Conservation (phyloP, 768 basidiomycete species). For the Podaxis sp. region DNA sequence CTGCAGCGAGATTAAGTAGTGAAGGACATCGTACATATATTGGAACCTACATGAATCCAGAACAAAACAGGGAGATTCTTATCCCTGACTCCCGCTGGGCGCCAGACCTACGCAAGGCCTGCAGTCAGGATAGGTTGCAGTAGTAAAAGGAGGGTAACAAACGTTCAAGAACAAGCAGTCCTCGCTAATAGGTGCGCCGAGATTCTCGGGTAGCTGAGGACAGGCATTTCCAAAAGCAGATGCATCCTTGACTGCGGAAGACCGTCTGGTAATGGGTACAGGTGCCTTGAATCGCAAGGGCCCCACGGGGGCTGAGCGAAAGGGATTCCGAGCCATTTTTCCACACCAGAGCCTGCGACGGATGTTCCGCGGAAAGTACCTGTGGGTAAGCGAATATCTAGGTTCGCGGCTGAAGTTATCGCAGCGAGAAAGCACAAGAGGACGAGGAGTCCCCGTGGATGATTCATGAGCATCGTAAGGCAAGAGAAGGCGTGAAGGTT, state of each 20-base stretch:
- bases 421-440: slow-evolving; percentile 7
- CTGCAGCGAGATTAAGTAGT: slow-evolving; percentile 24
- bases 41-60: slow-evolving; percentile 33
- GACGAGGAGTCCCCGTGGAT: slow-evolving; percentile 17
- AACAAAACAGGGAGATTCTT: slow-evolving; percentile 37
- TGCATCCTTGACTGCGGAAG: slow-evolving; percentile 37
- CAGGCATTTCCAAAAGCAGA: slow-evolving; percentile 55
- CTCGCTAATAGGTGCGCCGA: slow-evolving; percentile 48
- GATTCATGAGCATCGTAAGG: background rate
- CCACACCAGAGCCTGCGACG: slow-evolving; percentile 34
- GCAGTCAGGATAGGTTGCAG: background rate
- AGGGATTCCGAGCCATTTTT: slow-evolving; percentile 63
- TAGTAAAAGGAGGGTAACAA: slow-evolving; percentile 11
- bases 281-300: slow-evolving; percentile 58
- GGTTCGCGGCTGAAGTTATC: slow-evolving; percentile 19
- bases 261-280: slow-evolving; percentile 34
- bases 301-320: slow-evolving; percentile 60
- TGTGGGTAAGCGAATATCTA: slow-evolving; percentile 39
- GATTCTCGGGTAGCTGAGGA: slow-evolving; percentile 40
- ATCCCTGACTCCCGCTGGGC: slow-evolving; percentile 27
- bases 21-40: background rate
- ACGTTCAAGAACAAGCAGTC: slow-evolving; percentile 60
- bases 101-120: slow-evolving; percentile 31
- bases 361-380: slow-evolving; percentile 49
- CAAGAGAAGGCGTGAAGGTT: background rate